These are phyloP conservation scores for Lecanoromycetidae sp. DNA, from an alignment of 2,329 filamentous ascomycete species.

Conservation along the genomic window DNA sequence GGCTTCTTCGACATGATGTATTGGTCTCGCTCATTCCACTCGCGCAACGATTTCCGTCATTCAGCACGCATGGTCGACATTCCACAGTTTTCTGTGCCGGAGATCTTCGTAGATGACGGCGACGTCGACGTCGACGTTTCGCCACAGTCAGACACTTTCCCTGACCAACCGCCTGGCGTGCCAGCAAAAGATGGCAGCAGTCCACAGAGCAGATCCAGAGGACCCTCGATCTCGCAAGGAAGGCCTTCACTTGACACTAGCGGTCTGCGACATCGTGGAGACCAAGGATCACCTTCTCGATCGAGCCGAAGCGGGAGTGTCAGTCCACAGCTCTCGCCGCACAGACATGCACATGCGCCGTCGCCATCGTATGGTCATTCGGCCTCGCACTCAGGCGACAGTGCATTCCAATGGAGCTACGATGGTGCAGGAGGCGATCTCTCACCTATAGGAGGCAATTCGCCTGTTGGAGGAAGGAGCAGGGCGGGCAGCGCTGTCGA, in stretches of 20 bases:
- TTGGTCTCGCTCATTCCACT: constrained; percentile 73
- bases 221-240: constrained; percentile 17
- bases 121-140: constrained; percentile 43
- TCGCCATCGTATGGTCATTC: constrained; percentile 9
- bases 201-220: too few species aligned
- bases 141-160: constrained; percentile 23
- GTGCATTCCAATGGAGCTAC: constrained; percentile 19
- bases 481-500: constrained; percentile 53
- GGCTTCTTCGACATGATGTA: constrained; percentile 93
- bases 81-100: constrained; percentile 71
- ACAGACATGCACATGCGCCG: constrained; percentile 8
- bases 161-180: constrained; percentile 18
- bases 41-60: constrained; percentile 58
- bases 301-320: constrained; percentile 17
- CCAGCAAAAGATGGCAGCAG: constrained; percentile 12
- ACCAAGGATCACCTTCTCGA: constrained; percentile 18
- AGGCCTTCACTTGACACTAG: constrained; percentile 18
- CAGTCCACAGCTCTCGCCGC: constrained; percentile 13
- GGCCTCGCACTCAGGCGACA: constrained; percentile 10
- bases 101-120: constrained; percentile 80
- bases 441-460: background rate
- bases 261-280: constrained; percentile 17
- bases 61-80: constrained; percentile 64
- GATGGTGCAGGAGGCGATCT: constrained; percentile 9
- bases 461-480: constrained; percentile 21